These are phyloP conservation scores for Mycena citricolor DNA, from an alignment of 1,284 basidiomycete species.

Conservation along the genomic window DNA sequence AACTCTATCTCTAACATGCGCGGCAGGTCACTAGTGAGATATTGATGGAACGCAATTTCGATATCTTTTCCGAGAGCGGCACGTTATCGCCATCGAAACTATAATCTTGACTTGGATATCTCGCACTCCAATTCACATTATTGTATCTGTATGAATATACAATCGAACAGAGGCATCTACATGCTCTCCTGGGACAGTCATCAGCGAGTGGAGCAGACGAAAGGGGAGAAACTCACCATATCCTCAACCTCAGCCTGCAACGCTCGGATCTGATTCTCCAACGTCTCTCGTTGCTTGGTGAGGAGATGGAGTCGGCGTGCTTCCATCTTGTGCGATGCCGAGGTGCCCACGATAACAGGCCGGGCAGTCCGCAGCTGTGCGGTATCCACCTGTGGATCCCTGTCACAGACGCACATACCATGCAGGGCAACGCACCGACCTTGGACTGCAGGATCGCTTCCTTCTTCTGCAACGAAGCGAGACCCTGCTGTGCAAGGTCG, in stretches of 20 bases:
- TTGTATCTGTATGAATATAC: too few relatives aligned
- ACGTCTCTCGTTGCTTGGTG: constrained; percentile 58
- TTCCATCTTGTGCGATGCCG: constrained; percentile 64
- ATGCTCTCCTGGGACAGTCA: too few relatives aligned
- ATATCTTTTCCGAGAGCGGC: constrained; percentile 57
- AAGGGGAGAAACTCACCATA: constrained; percentile 54
- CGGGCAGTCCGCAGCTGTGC: constrained; percentile 45
- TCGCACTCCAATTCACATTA: too few relatives aligned
- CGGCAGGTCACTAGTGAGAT: constrained; percentile 48
- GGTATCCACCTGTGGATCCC: constrained; percentile 50
- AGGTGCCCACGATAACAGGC: constrained; percentile 44
- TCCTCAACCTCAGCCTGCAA: constrained; percentile 60
- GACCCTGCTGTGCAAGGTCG: constrained; percentile 65
- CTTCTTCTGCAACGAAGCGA: constrained; percentile 57
- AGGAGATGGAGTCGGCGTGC: constrained; percentile 61
- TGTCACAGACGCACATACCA: neutral
- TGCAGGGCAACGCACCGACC: constrained; percentile 36
- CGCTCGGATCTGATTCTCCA: constrained; percentile 54
- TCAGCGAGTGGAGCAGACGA: too few relatives aligned
- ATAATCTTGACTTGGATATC: too few relatives aligned
- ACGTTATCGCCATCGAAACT: too few relatives aligned
- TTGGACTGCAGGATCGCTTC: constrained; percentile 59
- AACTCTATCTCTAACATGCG: constrained; percentile 1
- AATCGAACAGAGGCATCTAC: too few relatives aligned
- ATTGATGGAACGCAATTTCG: constrained; percentile 54